Conservation (phyloP, 257 asterid species). For the Nicotiana tomentosiformis region DNA sequence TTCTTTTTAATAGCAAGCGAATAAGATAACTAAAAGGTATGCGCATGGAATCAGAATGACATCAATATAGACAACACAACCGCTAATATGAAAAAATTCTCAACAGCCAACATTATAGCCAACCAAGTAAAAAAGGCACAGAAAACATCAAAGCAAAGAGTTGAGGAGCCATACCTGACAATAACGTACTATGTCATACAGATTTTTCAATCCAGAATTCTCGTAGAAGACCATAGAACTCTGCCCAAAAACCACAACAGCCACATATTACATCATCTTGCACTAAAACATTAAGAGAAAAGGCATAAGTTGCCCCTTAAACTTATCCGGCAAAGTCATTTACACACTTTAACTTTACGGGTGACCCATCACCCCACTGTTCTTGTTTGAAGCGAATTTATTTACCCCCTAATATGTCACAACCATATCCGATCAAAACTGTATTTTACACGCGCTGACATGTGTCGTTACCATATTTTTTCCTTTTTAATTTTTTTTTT, state of each 20-base stretch:
- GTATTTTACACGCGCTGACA: too few relatives aligned
- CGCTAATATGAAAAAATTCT: neutral
- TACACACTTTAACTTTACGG: too few relatives aligned
- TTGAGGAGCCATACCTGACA: constrained; percentile 62
- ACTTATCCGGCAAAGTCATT: too few relatives aligned
- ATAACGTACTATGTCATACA: constrained; percentile 72
- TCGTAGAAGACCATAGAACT: constrained; percentile 99
- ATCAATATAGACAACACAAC: neutral
- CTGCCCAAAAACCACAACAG: constrained; percentile 36
- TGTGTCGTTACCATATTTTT: too few relatives aligned
- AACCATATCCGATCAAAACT: too few relatives aligned
- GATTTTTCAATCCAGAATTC: constrained; percentile 88
- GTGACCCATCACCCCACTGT: too few relatives aligned
- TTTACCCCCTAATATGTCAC: too few relatives aligned
- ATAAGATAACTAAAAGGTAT: neutral
- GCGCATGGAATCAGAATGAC: neutral
- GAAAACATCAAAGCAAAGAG: constrained; percentile 13
- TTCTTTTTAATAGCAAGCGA: neutral
- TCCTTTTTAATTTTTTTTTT: too few relatives aligned
- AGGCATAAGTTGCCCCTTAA: too few relatives aligned
- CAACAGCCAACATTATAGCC: neutral
- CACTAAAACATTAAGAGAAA: neutral
- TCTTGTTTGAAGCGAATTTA: too few relatives aligned
- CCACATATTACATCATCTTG: constrained; percentile 12
- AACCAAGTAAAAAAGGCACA: neutral